Base-by-base conservation (phyloP, 495 filamentous ascomycete genomes). In the Podospora pseudoanserina region DNA sequence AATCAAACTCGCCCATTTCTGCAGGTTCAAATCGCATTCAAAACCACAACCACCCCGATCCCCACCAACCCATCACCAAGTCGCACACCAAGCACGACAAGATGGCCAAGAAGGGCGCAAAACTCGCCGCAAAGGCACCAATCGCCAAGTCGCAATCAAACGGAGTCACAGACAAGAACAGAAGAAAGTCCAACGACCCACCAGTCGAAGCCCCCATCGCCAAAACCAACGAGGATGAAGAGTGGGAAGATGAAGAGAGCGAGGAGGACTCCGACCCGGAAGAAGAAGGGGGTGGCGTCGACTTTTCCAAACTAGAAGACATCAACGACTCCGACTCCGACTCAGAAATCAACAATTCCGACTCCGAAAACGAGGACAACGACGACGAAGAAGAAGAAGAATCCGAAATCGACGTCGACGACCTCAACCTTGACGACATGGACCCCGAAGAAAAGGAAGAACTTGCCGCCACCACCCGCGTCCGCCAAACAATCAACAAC, bases 401-500 rank as follows among this genome's bases (percentile, higher is more conserved):
- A 0, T 84, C 85, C 28, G 86, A 88, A 59, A 93, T 96, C 60
- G 90, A 94, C 6, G 85, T 96, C 57, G 94, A 93, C 44, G 92
- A 96, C 75, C 84, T 92, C 65, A 68, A 67, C 4, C 65, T 71
- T 26, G 87, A 88, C 72, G 88, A 88, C 30, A 85, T 97, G 34
- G 87, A 89, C 44, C 90, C 89, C 27, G 90, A 91, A 73, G 92
- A 95, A 68, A 89, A 88, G 72, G 92, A 90, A 70, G 94, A 97
- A 72, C 81, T 96, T 7, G 67, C 68, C 23, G 75, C 75, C 18
- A 84, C 95, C 63, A 91, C 93, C 19, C 89, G 96, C 78, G 92
- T 95, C 75, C 92, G 94, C 71, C 89, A 97, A 70, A 97, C 93
- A 58, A 97, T 97, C 82, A 97, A 99, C 85, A 99, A 99, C 82